Conservation (phyloP, 768 basidiomycete genomes). For the Termitomyces sp. region DNA sequence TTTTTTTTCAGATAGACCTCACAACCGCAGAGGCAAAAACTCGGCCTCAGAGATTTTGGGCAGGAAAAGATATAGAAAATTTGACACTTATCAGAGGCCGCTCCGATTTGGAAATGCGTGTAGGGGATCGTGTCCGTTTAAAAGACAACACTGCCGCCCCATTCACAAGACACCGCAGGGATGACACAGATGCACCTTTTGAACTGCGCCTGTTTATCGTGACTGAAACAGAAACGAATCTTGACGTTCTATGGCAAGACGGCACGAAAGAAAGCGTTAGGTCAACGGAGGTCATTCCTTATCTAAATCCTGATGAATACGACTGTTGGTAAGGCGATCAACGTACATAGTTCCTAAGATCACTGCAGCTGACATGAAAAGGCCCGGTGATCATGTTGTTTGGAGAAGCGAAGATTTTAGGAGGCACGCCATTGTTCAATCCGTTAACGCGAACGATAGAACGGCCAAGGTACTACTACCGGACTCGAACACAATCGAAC, state of each 20-base stretch:
- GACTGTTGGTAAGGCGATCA: conserved; percentile 68
- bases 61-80: conserved; percentile 53
- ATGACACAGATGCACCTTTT: conserved; percentile 37
- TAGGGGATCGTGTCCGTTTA: conserved; percentile 68
- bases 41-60: conserved; percentile 77
- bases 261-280: conserved; percentile 59
- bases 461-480: conserved; percentile 62
- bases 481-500: conserved; percentile 50
- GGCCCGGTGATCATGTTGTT: conserved; percentile 89
- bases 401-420: conserved; percentile 73
- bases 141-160: conserved; percentile 45
- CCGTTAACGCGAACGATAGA: conserved; percentile 65
- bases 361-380: conserved; percentile 21
- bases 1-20: conserved; percentile 48
- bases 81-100: conserved; percentile 59
- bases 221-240: conserved; percentile 61
- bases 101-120: conserved; percentile 59
- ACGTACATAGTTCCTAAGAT: not conserved
- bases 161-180: conserved; percentile 56
- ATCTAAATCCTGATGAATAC: conserved; percentile 86
- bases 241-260: conserved; percentile 86
- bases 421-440: conserved; percentile 71
- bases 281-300: conserved; percentile 69
- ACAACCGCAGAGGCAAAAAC: conserved; percentile 47
- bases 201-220: conserved; percentile 58